These are phyloP conservation scores for Marasmius fiardii DNA, from an alignment of 1,284 basidiomycete species.

Conservation along the genomic window DNA sequence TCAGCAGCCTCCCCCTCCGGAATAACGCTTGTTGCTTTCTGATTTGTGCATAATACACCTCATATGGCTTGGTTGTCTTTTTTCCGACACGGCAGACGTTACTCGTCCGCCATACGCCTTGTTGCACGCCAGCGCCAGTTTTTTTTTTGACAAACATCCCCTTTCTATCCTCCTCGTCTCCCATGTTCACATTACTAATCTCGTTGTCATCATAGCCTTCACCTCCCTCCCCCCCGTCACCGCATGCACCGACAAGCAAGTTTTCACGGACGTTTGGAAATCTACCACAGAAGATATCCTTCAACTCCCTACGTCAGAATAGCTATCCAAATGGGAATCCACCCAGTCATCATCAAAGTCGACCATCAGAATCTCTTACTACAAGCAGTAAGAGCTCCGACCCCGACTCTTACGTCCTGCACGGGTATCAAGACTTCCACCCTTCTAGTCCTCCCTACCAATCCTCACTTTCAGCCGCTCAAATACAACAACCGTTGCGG, in stretches of 20 bases:
- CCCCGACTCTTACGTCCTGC: not conserved
- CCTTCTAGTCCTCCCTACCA: not conserved
- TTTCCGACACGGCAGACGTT: not conserved
- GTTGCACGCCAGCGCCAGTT: not conserved
- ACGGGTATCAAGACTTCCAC: not conserved
- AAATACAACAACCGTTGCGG: not conserved
- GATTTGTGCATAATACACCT: not conserved
- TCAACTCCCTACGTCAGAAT: constrained; percentile 18
- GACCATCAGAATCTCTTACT: constrained; percentile 8
- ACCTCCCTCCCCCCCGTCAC: not conserved
- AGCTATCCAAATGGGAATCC: constrained; percentile 6
- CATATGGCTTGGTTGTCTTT: not conserved
- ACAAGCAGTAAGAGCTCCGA: constrained; percentile 2
- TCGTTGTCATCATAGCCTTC: not conserved
- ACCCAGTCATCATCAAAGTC: constrained; percentile 12
- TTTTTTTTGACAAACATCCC: not conserved
- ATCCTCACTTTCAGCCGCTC: not conserved
- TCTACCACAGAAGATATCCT: constrained; percentile 32
- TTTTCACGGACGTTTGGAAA: constrained; percentile 28
- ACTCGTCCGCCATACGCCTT: not conserved
- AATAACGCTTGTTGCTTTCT: too few relatives aligned
- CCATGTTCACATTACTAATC: not conserved
- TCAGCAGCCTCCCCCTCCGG: too few relatives aligned
- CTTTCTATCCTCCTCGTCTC: not conserved
- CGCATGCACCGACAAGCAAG: not conserved